Percentiles rank a stretch among this genome's conserved stretches.
These are phyloP conservation scores for Sarcodon aspratus DNA, from an alignment of 768 basidiomycete species.

Conservation along the genomic window DNA sequence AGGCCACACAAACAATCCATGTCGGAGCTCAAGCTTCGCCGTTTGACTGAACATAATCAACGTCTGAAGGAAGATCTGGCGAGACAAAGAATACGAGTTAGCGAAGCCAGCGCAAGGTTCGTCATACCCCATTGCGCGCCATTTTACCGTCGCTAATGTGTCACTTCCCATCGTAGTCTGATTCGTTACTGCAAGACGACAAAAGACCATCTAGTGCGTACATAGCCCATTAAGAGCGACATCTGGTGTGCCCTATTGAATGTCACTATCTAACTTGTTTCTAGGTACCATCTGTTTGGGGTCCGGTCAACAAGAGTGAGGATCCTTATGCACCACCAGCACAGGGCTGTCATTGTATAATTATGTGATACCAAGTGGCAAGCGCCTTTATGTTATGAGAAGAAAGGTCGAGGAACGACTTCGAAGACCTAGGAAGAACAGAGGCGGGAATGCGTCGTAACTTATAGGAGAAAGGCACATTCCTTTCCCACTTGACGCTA, in stretches of 20 bases:
- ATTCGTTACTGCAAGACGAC: conserved; percentile 93
- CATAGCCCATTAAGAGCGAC: background rate
- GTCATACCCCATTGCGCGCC: conserved; percentile 13
- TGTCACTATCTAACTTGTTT: conserved; percentile 2
- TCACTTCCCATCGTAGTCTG: conserved; percentile 37
- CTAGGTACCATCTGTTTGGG: conserved; percentile 92
- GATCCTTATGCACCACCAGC: conserved; percentile 88
- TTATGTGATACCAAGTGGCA: conserved; percentile 41
- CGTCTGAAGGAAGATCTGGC: conserved; percentile 83
- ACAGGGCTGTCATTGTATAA: conserved; percentile 56
- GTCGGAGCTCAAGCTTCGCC: conserved; percentile 93
- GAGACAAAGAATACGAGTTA: conserved; percentile 81
- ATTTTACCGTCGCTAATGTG: background rate
- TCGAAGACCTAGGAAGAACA: no score
- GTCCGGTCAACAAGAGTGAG: conserved; percentile 77
- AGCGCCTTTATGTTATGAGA: no score
- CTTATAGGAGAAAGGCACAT: no score
- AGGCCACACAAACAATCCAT: conserved; percentile 89
- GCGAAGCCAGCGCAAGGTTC: conserved; percentile 83
- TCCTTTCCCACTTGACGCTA: no score
- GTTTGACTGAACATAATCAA: conserved; percentile 90
- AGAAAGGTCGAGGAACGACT: no score
- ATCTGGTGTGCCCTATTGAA: conserved; percentile 4
- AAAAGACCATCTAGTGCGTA: conserved; percentile 78
- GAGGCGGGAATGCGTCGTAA: no score